phyloP scores from a whole-genome alignment of 1,284 basidiomycete genomes.

The Schizophyllum commune region DNA sequence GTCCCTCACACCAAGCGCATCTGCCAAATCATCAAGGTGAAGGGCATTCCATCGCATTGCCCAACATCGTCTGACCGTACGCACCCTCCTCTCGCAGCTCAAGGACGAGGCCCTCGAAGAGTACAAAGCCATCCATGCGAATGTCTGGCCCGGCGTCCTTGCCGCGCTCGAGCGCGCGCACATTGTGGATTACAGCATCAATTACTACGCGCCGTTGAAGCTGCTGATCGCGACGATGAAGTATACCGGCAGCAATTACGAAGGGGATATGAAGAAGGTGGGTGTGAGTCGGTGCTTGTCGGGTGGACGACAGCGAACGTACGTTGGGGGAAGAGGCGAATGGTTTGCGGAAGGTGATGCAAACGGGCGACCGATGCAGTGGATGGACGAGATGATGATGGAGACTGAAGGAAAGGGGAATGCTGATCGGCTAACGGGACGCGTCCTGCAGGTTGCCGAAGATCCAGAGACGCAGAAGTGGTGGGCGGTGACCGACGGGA shows the following conservation, averaged over 20 bases:
- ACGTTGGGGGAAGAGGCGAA: no score
- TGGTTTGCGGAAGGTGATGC: no score
- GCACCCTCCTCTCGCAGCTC: slow-evolving; percentile 30
- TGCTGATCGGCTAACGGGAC: not conserved
- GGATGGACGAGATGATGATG: no score
- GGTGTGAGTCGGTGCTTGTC: no score
- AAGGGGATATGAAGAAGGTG: slow-evolving; percentile 51
- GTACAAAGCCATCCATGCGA: slow-evolving; percentile 62
- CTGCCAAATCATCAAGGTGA: slow-evolving; percentile 67
- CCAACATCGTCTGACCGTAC: not conserved
- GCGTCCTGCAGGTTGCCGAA: slow-evolving; percentile 32
- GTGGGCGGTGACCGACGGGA: slow-evolving; percentile 72
- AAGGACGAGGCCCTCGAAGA: slow-evolving; percentile 56
- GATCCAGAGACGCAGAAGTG: slow-evolving; percentile 65
- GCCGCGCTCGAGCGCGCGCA: slow-evolving; percentile 59
- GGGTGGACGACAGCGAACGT: no score
- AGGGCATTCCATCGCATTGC: not conserved
- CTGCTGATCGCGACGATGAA: slow-evolving; percentile 69
- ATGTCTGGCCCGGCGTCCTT: slow-evolving; percentile 68
- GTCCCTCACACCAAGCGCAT: slow-evolving; percentile 39
- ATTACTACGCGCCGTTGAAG: slow-evolving; percentile 53
- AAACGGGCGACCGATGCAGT: no score
- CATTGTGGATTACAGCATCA: slow-evolving; percentile 72
- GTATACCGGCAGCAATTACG: slow-evolving; percentile 55
- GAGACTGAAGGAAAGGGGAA: not conserved